Evolutionary conservation across 306 rosid genomes (phyloP), one percentile per base, ranked within the genome.

Genomic region (Macrotyloma uniflorum): DNA sequence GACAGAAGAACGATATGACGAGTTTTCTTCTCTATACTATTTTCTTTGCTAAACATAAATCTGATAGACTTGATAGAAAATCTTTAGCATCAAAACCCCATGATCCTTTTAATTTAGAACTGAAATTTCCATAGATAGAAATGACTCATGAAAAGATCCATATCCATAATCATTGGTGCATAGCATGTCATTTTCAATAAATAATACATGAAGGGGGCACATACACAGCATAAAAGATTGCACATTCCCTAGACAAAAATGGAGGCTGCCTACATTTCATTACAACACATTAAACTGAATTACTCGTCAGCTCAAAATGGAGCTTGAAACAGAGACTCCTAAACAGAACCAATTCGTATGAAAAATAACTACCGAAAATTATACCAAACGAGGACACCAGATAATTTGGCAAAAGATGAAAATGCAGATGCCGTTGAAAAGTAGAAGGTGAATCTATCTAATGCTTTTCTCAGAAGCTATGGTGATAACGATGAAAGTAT

Each of bases 211-310:
- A 16, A 5, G 13, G 5, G 5, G 42, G 16, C n/a, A 16, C 0
- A 49, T 1, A 49, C 0, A 49, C 6, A 30, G 45, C 55, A 33
- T 65, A 68, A 71, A 22, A 38, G 11, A 78, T 24, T 53, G 24
- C 5, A 62, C 23, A 83, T 42, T 47, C 43, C 75, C 76, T 46
- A 22, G 42, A 75, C 16, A 38, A 71, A 80, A 80, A 76, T 76
- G 80, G 82, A 57, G 73, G 63, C 76, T 71, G 51, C 72, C 82
- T 65, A 76, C 51, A 65, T 36, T 66, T 65, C 76, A 36, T 46
- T 70, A 70, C 47, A 70, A 71, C 28, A 75, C 72, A 84, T 32
- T 45, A 75, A 9, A 67, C 67, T 50, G 57, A 24, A 74, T n/a
- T n/a, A n/a, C n/a, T n/a, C n/a, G n/a, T n/a, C n/a, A n/a, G n/a